A percentile compares a stretch with the other conserved stretches of the same genome.
Conservation (phyloP, 2,329 filamentous ascomycete species). For the Talaromyces sp. region DNA sequence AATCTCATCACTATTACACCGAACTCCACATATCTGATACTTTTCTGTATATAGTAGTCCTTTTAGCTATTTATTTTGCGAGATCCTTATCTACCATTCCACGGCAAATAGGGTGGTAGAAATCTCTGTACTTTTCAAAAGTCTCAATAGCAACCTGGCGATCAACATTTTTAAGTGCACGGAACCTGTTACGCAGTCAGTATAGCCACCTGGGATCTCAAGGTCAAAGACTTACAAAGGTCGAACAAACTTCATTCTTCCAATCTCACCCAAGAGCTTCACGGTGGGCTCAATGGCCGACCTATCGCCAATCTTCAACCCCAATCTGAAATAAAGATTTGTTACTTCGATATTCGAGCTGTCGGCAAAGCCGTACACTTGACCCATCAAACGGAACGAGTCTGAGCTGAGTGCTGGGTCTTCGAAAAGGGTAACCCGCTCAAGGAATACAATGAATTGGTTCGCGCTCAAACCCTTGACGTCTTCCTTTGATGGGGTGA, state of each 20-base stretch:
- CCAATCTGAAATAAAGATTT: constrained; percentile 74
- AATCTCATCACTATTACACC: neutral
- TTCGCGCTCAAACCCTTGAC: constrained; percentile 74
- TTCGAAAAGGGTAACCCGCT: constrained; percentile 67
- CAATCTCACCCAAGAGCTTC: constrained; percentile 74
- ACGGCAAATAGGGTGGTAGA: constrained; percentile 93
- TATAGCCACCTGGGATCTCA: neutral
- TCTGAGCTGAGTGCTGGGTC: constrained; percentile 58
- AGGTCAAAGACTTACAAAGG: constrained; percentile 58
- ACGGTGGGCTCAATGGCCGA: constrained; percentile 68
- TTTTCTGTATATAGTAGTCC: neutral
- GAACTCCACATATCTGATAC: neutral
- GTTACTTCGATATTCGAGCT: constrained; percentile 85
- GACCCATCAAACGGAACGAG: constrained; percentile 68
- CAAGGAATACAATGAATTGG: constrained; percentile 88
- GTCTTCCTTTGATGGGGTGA: constrained; percentile 65
- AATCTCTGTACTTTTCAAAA: constrained; percentile 82
- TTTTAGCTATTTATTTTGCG: constrained; percentile 29
- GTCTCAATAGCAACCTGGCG: constrained; percentile 71
- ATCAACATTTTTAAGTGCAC: constrained; percentile 71
- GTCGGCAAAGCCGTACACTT: constrained; percentile 67
- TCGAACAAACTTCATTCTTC: constrained; percentile 95
- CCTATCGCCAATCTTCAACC: constrained; percentile 68
- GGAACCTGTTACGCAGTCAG: constrained; percentile 42
- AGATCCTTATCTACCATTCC: constrained; percentile 81